Evolutionary conservation across 2,329 filamentous ascomycete genomes (phyloP).

Genomic region (Knoxdaviesia proteae): DNA sequence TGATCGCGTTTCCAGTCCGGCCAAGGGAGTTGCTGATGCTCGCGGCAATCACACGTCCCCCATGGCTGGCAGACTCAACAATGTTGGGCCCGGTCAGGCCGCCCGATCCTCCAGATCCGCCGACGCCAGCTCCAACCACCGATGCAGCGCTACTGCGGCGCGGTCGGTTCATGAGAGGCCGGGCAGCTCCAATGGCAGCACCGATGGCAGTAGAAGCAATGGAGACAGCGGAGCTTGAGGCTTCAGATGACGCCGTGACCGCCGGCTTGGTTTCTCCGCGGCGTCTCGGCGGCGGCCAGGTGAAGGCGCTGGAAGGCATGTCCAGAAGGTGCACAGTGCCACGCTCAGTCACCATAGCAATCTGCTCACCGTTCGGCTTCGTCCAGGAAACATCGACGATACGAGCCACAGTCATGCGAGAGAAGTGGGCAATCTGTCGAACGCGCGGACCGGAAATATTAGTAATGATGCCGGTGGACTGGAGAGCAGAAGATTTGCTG

Average conservation of each 20-base stretch:
- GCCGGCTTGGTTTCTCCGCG: slow-evolving; percentile 22
- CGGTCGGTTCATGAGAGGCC: slow-evolving; percentile 33
- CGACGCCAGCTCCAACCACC: too few species aligned
- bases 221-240: slow-evolving; percentile 35
- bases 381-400: slow-evolving; percentile 86
- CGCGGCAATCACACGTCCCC: slow-evolving; percentile 50
- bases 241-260: slow-evolving; percentile 23
- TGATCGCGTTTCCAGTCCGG: slow-evolving; percentile 49
- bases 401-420: slow-evolving; percentile 75
- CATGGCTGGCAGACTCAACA: slow-evolving; percentile 40
- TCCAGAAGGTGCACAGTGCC: slow-evolving; percentile 91
- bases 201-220: slow-evolving; percentile 51
- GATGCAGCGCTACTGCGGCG: slow-evolving; percentile 23
- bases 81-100: slow-evolving; percentile 4
- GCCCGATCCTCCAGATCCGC: slow-evolving; percentile 10
- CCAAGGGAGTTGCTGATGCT: slow-evolving; percentile 56
- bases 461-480: slow-evolving; percentile 21
- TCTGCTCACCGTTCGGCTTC: slow-evolving; percentile 55
- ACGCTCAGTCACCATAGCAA: slow-evolving; percentile 80
- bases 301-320: slow-evolving; percentile 60
- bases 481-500: slow-evolving; percentile 39
- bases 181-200: slow-evolving; percentile 48
- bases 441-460: slow-evolving; percentile 35
- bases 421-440: slow-evolving; percentile 71
- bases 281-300: slow-evolving; percentile 60